phyloP scores from a whole-genome alignment of 768 basidiomycete genomes.

The Lanmaoa rubissima region DNA sequence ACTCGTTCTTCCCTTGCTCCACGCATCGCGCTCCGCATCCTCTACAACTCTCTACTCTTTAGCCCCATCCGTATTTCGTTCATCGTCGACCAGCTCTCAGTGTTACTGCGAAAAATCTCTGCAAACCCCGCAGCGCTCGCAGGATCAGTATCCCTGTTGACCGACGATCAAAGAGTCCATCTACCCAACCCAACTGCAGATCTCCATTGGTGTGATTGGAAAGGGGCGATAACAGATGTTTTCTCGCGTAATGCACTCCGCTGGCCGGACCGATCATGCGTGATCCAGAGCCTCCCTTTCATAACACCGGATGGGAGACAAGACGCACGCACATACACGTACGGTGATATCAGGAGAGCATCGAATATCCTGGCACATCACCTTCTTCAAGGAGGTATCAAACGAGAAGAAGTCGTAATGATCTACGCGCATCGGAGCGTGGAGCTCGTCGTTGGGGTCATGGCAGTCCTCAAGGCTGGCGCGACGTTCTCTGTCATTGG shows the following conservation, averaged over 20 bases:
- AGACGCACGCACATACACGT: slow-evolving; percentile 64
- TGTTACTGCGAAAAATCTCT: slow-evolving; percentile 70
- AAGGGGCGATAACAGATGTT: slow-evolving; percentile 94
- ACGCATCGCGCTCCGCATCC: slow-evolving; percentile 71
- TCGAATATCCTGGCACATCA: slow-evolving; percentile 90
- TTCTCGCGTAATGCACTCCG: slow-evolving; percentile 84
- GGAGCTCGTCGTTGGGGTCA: slow-evolving; percentile 94
- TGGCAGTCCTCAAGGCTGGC: slow-evolving; percentile 94
- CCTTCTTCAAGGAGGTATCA: slow-evolving; percentile 78
- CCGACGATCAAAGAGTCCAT: slow-evolving; percentile 59
- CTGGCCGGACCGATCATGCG: slow-evolving; percentile 82
- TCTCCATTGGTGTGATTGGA: slow-evolving; percentile 96
- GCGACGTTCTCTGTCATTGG: slow-evolving; percentile 97
- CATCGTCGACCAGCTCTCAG: slow-evolving; percentile 84
- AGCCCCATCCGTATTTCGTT: slow-evolving; percentile 69
- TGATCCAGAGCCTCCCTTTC: slow-evolving; percentile 71
- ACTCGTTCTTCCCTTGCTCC: slow-evolving; percentile 72
- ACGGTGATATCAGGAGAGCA: slow-evolving; percentile 77
- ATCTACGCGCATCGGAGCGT: slow-evolving; percentile 96
- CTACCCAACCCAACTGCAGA: slow-evolving; percentile 86
- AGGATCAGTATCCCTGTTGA: slow-evolving; percentile 79
- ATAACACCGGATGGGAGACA: slow-evolving; percentile 40
- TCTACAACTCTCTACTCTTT: slow-evolving; percentile 96
- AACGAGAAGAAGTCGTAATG: slow-evolving; percentile 96
- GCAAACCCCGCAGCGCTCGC: slow-evolving; percentile 65